phyloP scores from a whole-genome alignment of 2,329 filamentous ascomycete genomes.

The Xylariaceae sp. region DNA sequence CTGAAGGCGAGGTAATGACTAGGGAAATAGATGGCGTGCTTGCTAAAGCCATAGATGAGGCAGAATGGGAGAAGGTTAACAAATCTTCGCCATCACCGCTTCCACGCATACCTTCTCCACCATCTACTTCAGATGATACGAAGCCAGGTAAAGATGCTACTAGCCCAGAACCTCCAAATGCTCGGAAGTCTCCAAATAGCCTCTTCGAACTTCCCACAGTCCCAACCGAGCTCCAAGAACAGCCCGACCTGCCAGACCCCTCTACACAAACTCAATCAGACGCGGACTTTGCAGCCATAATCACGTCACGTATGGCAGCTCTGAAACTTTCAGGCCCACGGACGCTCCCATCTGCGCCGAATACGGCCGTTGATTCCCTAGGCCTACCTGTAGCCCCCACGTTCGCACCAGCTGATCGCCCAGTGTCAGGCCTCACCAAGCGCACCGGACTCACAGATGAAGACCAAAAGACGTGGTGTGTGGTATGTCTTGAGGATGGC shows the following conservation, averaged over 20 bases:
- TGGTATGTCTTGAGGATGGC: conserved; percentile 81
- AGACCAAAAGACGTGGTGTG: conserved; percentile 78
- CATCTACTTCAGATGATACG: background rate
- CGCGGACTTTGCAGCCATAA: conserved; percentile 50
- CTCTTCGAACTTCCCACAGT: conserved; percentile 53
- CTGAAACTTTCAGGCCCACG: conserved; percentile 45
- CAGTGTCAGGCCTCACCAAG: conserved; percentile 47
- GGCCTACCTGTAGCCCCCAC: conserved; percentile 57
- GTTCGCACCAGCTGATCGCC: conserved; percentile 52
- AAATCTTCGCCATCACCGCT: conserved; percentile 21
- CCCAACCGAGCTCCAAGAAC: conserved; percentile 50
- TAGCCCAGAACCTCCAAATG: background rate
- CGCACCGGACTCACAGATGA: conserved; percentile 65
- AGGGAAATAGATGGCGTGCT: conserved; percentile 53
- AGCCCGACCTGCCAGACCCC: conserved; percentile 29
- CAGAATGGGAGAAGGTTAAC: conserved; percentile 43
- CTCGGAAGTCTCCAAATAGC: conserved; percentile 6
- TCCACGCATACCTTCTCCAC: background rate
- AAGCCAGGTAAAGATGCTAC: conserved; percentile 4
- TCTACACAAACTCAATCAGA: conserved; percentile 30
- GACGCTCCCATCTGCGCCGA: conserved; percentile 38
- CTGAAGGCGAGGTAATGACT: conserved; percentile 57
- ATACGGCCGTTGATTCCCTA: conserved; percentile 43
- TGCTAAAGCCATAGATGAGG: conserved; percentile 53
- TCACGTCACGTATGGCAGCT: conserved; percentile 59